Percentiles rank a stretch among this genome's conserved stretches.
Conservation (phyloP, 2,329 filamentous ascomycete genomes). For the Fusarium nisikadoi region DNA sequence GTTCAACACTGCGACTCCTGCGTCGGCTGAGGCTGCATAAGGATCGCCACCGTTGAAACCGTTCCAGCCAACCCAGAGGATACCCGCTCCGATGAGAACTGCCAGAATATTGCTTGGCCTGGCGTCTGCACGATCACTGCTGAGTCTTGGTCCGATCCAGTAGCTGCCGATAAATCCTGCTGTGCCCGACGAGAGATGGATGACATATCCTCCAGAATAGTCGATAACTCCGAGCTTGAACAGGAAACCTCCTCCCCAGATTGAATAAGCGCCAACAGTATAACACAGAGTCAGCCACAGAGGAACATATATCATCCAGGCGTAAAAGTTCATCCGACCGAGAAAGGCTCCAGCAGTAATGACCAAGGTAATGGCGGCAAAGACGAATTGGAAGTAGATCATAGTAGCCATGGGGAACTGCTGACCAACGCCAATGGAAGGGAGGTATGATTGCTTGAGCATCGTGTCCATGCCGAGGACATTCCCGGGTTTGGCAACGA, state of each 20-base stretch:
- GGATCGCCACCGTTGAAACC: not conserved
- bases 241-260: not conserved
- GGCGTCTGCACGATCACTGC: not conserved
- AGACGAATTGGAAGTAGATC: not conserved
- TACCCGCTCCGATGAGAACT: not conserved
- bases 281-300: not conserved
- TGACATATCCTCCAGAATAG: constrained; percentile 1
- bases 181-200: not conserved
- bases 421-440: not conserved
- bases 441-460: not conserved
- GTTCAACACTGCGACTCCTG: not conserved
- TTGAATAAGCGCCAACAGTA: not conserved
- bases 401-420: not conserved
- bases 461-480: not conserved
- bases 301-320: not conserved
- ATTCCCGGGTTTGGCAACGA: not conserved
- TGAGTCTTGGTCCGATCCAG: not conserved
- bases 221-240: not conserved
- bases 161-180: not conserved
- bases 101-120: not conserved
- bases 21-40: not conserved
- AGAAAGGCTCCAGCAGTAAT: not conserved
- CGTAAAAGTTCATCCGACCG: not conserved
- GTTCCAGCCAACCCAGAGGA: not conserved
- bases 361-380: not conserved